Evolutionary conservation across 192 early-diverging fungal genomes (phyloP).

Genomic region (Gaertneriomyces sp.): DNA sequence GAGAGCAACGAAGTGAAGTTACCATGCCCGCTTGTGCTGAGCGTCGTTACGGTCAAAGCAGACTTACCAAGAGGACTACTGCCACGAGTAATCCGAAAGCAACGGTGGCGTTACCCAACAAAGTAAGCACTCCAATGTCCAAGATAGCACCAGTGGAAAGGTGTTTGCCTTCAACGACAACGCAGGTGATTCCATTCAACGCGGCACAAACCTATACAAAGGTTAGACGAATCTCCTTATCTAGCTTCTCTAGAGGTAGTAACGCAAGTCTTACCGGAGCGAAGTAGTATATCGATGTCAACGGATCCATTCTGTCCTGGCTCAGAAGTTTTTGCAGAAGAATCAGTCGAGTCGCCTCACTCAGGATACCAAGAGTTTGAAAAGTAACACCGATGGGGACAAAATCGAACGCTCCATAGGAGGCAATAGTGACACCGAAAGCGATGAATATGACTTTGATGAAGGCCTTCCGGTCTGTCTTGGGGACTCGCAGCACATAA

Average conservation of each 20-base stretch:
- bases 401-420: constrained; percentile 29
- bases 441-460: constrained; percentile 23
- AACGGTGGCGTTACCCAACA: constrained; percentile 21
- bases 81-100: constrained; percentile 30
- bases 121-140: constrained; percentile 8
- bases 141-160: constrained; percentile 3
- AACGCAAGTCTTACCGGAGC: constrained; percentile 23
- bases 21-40: neutral
- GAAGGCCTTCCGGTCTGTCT: neutral
- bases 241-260: neutral
- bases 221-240: neutral
- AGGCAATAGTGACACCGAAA: constrained; percentile 28
- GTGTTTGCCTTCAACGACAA: constrained; percentile 12
- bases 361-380: constrained; percentile 19
- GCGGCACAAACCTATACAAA: constrained; percentile 23
- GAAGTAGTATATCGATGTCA: constrained; percentile 29
- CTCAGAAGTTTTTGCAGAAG: constrained; percentile 31
- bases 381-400: constrained; percentile 22
- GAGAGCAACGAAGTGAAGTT: neutral
- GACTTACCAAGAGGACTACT: constrained; percentile 22
- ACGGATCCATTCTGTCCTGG: constrained; percentile 29
- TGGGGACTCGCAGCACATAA: constrained; percentile 5
- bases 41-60: too few relatives aligned
- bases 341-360: constrained; percentile 25
- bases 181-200: constrained; percentile 27